Evolutionary conservation across 1,139 yeast species (phyloP), one percentile per base, ranked within the genome.

Genomic region (Candida sanyaensis): DNA sequence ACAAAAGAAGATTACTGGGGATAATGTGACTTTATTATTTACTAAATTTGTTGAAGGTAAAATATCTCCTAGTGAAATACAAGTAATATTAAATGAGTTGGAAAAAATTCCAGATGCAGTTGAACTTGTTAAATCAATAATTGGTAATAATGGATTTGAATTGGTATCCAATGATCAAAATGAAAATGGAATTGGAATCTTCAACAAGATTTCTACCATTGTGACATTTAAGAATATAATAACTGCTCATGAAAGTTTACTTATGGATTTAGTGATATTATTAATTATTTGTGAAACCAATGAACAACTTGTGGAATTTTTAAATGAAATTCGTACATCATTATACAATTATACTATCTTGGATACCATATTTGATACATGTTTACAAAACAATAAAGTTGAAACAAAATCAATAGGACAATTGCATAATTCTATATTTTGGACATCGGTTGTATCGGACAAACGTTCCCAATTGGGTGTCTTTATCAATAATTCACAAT

Each of bases 271-370:
- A 45, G 52, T 60, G n/a, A 55, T 66, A 1, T 55, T 71, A 38
- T 60, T 71, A 34, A 53, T 69, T 21, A 50, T 70, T 2, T 68
- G 73, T 55, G 75, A 71, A 45, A 57, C 60, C 5, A 67, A 65
- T 51, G 66, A 64, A 9, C 59, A 60, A 37, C 59, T 68, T 5
- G 48, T 68, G 10, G 51, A 54, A 9, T 56, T 72, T 28, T 57
- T 73, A 24, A 68, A 66, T 42, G 58, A 58, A 43, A 58, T 69
- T 1, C 51, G 68, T 30, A 46, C 49, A 13, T 66, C 60, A 49
- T 62, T 72, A 41, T 53, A 55, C 9, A 55, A 56, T 4, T 70
- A 70, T 50, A 46, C 51, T 7, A 48, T 66, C 6, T 52, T 65
- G 37, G 60, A 62, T n/a, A 53, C 57, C 10, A 54, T 69, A 9